phyloP scores from a whole-genome alignment of 2,329 filamentous ascomycete species.

The Alternaria gaisen region DNA sequence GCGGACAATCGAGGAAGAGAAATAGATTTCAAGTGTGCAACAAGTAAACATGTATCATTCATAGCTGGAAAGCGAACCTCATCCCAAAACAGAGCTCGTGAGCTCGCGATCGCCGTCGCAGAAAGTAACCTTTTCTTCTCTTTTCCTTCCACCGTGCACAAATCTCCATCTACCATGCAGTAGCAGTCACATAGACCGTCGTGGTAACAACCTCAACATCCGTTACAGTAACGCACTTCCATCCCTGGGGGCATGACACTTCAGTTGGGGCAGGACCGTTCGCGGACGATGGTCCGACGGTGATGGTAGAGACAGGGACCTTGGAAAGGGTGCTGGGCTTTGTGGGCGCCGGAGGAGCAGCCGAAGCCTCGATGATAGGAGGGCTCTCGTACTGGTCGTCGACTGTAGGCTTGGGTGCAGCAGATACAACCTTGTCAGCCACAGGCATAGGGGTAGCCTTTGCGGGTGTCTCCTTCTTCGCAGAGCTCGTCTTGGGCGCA shows the following conservation, averaged over 20 bases:
- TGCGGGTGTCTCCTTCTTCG: constrained; percentile 14
- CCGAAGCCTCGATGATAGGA: constrained; percentile 9
- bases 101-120: constrained; percentile 26
- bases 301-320: constrained; percentile 17
- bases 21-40: constrained; percentile 9
- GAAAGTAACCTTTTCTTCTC: constrained; percentile 12
- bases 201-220: constrained; percentile 37
- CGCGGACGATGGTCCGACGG: constrained; percentile 26
- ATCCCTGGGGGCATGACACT: constrained; percentile 31
- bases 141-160: not conserved
- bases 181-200: constrained; percentile 39
- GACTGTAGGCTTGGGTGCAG: constrained; percentile 19
- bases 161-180: constrained; percentile 1
- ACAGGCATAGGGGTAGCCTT: constrained; percentile 8
- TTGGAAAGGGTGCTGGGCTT: not conserved
- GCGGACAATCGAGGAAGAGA: constrained; percentile 40
- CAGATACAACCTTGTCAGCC: constrained; percentile 12
- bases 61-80: constrained; percentile 4
- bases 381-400: constrained; percentile 20
- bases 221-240: constrained; percentile 35
- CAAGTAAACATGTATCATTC: constrained; percentile 12
- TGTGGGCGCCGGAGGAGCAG: constrained; percentile 3
- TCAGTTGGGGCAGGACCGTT: constrained; percentile 31
- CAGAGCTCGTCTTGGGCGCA: constrained; percentile 25
- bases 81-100: constrained; percentile 21